Percentiles rank a stretch among this genome's conserved stretches.
Evolutionary conservation across 2,329 filamentous ascomycete species (phyloP).

Genomic region (Monascus ruber): DNA sequence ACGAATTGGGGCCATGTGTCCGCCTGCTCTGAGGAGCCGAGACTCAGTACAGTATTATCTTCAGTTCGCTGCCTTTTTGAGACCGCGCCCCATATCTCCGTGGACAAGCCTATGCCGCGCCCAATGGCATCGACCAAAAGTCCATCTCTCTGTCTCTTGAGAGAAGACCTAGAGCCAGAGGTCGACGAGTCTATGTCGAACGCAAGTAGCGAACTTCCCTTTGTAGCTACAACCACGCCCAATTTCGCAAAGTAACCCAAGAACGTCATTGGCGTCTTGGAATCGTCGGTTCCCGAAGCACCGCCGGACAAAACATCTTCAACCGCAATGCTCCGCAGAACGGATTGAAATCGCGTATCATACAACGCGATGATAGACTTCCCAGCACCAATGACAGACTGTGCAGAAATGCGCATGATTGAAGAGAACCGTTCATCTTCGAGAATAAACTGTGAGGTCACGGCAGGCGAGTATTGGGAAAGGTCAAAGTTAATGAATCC

Average conservation of each 20-base stretch:
- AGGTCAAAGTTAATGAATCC: conserved; percentile 33
- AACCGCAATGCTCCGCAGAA: conserved; percentile 31
- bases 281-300: conserved; percentile 8
- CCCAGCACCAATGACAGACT: conserved; percentile 30
- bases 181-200: conserved; percentile 30
- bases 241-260: conserved; percentile 35
- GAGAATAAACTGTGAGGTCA: conserved; percentile 28
- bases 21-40: conserved; percentile 20
- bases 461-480: conserved; percentile 30
- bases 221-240: conserved; percentile 30
- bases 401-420: conserved; percentile 31
- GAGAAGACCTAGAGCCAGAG: conserved; percentile 11
- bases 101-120: conserved; percentile 26
- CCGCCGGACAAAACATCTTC: conserved; percentile 18
- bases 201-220: conserved; percentile 31
- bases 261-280: conserved; percentile 21
- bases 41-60: conserved; percentile 17
- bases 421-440: conserved; percentile 28
- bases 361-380: conserved; percentile 33
- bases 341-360: conserved; percentile 36
- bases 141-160: conserved; percentile 30
- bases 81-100: conserved; percentile 16
- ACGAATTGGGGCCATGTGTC: conserved; percentile 25
- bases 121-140: conserved; percentile 33
- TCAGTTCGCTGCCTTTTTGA: conserved; percentile 21